Base-by-base conservation (phyloP, 148 eudicot species). In the Drosera capensis region DNA sequence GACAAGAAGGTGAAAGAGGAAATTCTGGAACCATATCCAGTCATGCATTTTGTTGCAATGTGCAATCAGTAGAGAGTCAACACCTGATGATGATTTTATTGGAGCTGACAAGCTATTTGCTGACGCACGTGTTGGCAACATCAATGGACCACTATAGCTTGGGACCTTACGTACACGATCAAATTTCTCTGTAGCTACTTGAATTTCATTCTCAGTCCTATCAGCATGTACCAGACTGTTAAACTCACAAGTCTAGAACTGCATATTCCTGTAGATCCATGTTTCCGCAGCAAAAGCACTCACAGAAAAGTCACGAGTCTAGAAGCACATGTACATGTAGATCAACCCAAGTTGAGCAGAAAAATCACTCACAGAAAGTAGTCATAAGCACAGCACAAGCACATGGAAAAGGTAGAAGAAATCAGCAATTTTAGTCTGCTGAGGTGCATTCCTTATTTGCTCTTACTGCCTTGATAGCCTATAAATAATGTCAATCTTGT, bases 91-190 rank as follows among this genome's bases (percentile, higher is more conserved):
- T 20, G 95, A 68, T 64, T 90, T 90, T 40, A 84, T 84, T 19
- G 97, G 97, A 56, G 97, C 97, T 45, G 97, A 90, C 56, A 84
- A 73, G 71, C 97, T 90, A 63, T 90, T 90, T 49, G 83, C 95
- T 49, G 97, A 84, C 58, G 97, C 95, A 54, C 88, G 83, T 48
- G 62, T 90, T 16, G 95, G 86, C 59, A 90, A 75, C 76, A 65
- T 70, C 59, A 90, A 62, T 14, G 95, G 95, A 56, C 97, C 97
- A 55, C 97, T 90, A 57, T 75, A 71, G 67, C 95, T 80, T 40
- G 97, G 95, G 43, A 68, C 73, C 70, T 60, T 84, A 46, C 87
- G 73, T 20, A 68, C 77, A 18, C 58, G 66, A 28, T 50, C 71
- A 41, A 30, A 22, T 67, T 63, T 78, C 54, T 73, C 82, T 8